A percentile compares a stretch with the other conserved stretches of the same genome.
Evolutionary conservation across 345 rosid genomes (phyloP).

Genomic region (Citrus inodora): DNA sequence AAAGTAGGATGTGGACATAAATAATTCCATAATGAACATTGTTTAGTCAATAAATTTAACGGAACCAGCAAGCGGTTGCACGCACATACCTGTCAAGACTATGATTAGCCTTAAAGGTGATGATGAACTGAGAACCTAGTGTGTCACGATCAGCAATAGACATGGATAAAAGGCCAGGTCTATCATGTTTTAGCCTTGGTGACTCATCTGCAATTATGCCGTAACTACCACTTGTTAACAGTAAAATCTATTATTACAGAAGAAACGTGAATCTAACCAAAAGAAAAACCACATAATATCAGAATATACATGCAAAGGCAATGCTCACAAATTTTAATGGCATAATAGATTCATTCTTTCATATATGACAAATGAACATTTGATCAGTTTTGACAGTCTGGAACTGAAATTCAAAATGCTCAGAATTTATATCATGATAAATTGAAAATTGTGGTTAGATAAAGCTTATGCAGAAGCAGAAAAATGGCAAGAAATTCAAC

Average conservation of each 20-base stretch:
- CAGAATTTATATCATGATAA: not conserved
- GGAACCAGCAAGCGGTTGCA: not conserved
- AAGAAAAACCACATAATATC: not conserved
- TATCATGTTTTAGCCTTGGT: conserved; percentile 79
- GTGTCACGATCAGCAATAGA: conserved; percentile 71
- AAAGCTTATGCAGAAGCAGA: not conserved
- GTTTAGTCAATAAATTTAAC: not conserved
- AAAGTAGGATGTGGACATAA: not conserved
- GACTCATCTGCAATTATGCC: conserved; percentile 63
- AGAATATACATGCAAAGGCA: not conserved
- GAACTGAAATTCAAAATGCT: not conserved
- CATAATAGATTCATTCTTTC: not conserved
- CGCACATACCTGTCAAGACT: conserved; percentile 69
- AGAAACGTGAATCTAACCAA: not conserved
- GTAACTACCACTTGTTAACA: conserved; percentile 16
- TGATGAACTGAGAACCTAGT: conserved; percentile 78
- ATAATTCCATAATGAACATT: conserved; percentile 1
- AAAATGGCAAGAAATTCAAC: not conserved
- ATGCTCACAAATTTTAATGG: not conserved
- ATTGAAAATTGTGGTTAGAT: not conserved
- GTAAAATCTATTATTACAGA: not conserved
- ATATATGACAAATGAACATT: not conserved
- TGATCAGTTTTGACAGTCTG: not conserved
- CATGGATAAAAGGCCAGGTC: conserved; percentile 84
- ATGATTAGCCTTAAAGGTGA: conserved; percentile 78